Evolutionary conservation across 768 basidiomycete species (phyloP).

Genomic region (Pulveroboletus sp.): DNA sequence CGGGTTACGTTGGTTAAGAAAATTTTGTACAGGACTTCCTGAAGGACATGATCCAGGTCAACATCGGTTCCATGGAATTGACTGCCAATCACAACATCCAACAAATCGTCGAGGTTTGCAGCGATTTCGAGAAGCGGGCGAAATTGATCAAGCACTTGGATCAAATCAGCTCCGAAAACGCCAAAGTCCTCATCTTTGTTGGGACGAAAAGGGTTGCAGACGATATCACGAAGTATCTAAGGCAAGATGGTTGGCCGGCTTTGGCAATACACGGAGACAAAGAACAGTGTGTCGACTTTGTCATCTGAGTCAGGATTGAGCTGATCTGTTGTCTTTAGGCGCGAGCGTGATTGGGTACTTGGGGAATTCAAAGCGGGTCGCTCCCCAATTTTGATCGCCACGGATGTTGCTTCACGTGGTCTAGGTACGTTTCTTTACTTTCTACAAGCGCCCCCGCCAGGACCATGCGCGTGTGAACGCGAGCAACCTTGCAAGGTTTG

Average conservation of each 20-base stretch:
- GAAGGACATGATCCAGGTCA: conserved; percentile 95
- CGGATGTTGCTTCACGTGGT: conserved; percentile 99
- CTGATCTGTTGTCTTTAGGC: conserved; percentile 43
- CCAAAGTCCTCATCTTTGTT: conserved; percentile 98
- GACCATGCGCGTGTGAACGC: conserved; percentile 31
- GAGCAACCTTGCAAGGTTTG: conserved; percentile 29
- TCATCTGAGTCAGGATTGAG: background rate
- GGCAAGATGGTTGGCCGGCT: conserved; percentile 99
- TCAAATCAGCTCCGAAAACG: conserved; percentile 92
- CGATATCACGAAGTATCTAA: conserved; percentile 95
- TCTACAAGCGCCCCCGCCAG: conserved; percentile 33
- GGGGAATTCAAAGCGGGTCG: conserved; percentile 98
- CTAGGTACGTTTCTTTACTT: conserved; percentile 78
- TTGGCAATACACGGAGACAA: conserved; percentile 99
- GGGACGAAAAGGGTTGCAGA: conserved; percentile 97
- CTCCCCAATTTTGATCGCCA: conserved; percentile 96
- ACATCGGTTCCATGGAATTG: conserved; percentile 97
- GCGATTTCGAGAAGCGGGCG: conserved; percentile 94
- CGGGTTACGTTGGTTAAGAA: background rate
- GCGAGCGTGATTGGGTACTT: conserved; percentile 99
- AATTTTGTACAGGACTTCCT: conserved; percentile 72
- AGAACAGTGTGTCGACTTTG: conserved; percentile 68
- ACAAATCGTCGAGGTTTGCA: conserved; percentile 94
- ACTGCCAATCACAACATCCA: conserved; percentile 98
- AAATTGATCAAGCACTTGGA: conserved; percentile 97